Base-by-base conservation (phyloP, 768 basidiomycete genomes). In the Suillus sp. region DNA sequence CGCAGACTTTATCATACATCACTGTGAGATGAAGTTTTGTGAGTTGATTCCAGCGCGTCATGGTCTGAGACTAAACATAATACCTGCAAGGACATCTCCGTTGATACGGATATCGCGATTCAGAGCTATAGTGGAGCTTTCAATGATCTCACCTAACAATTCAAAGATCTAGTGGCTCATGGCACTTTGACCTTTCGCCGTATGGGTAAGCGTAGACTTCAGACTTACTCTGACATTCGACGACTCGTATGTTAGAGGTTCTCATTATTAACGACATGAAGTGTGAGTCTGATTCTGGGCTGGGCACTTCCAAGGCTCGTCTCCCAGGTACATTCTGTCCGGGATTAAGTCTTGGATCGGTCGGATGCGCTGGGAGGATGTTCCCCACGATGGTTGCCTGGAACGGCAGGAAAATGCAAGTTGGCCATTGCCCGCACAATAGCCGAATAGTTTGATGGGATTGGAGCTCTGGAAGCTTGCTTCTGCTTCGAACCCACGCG, bases 321-420 rank as follows among this genome's bases (percentile, higher is more conserved):
- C 63, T 70, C 13, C 43, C 54, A 2, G 66, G 63, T 13, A 76
- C 13, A 65, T 76, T 34, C 61, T 75, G 45, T 66, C 70, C 22
- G 66, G 68, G 25, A 71, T 76, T 35, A 61, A 50, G 43, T 47
- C 64, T 25, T 77, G 74, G 75, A 56, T 65, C 27, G 63, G 67
- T 65, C 27, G 63, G 67, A 48, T 47, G 64, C 45, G 54, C 60
- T 10, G 34, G 51, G n/a, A 45, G 13, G 55, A 65, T 40, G 32
- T 53, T 34, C 56, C 60, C 16, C 56, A 55, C 7, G 55, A 43
- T 73, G 69, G 69, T 60, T 73, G 16, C 64, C 55, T 54, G 73
- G 73, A 18, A 55, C 45, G 47, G 71, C 69, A 4, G 71, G 71
- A n/a, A 60, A 50, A 20, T 72, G 73, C 10, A 73, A 73, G 61